Evolutionary conservation across 139 green algal species (phyloP).

Genomic region (Micromonas commoda): DNA sequence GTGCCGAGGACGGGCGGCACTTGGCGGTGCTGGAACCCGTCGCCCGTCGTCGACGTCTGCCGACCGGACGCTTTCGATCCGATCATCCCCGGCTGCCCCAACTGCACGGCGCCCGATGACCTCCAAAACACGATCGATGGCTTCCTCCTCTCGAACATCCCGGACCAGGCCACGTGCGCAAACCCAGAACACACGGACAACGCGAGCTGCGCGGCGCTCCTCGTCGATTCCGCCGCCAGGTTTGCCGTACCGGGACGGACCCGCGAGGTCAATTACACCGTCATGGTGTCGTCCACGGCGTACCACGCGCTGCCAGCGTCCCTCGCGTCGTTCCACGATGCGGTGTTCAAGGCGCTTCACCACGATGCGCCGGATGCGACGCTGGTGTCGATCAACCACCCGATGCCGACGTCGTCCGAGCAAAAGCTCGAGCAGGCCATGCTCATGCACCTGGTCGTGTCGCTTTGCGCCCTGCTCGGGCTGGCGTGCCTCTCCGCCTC

Average conservation of each 20-base stretch:
- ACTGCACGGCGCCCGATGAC: background rate
- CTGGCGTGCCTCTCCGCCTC: conserved; percentile 24
- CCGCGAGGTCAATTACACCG: background rate
- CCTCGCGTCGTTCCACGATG: background rate
- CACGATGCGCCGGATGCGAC: background rate
- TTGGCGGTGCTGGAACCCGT: background rate
- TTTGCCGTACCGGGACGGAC: background rate
- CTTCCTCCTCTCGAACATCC: background rate
- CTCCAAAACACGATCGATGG: background rate
- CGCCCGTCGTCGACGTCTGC: background rate
- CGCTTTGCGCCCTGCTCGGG: conserved; percentile 21
- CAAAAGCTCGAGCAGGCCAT: background rate
- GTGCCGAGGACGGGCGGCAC: too few relatives aligned
- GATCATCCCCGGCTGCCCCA: too few relatives aligned
- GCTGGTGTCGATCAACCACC: conserved; percentile 1
- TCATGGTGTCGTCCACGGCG: background rate
- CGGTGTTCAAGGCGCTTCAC: conserved; percentile 5
- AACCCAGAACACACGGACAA: background rate
- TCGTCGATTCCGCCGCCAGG: background rate
- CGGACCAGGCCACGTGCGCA: background rate
- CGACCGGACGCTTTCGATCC: background rate
- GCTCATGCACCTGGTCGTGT: background rate
- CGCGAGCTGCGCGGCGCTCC: background rate
- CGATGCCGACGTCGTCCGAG: background rate
- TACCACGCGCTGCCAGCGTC: conserved; percentile 23